A percentile compares a stretch with the other conserved stretches of the same genome.
These are phyloP conservation scores for Staphylotrichum tortipilum DNA, from an alignment of 495 filamentous ascomycete species.

Conservation along the genomic window DNA sequence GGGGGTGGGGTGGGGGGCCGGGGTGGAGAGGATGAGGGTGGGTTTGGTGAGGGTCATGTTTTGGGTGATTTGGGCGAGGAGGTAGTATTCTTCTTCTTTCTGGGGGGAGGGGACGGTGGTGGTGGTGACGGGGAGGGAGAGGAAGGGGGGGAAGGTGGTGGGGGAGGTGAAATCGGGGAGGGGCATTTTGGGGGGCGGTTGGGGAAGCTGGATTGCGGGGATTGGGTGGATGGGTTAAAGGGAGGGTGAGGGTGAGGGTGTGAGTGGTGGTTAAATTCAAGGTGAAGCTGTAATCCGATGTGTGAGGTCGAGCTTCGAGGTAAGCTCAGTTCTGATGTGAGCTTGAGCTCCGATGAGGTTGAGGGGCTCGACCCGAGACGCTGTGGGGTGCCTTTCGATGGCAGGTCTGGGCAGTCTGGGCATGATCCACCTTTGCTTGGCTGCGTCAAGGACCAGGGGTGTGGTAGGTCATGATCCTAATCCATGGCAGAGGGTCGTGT, in stretches of 20 bases:
- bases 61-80: constrained; percentile 35
- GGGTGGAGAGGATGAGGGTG: constrained; percentile 33
- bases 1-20: constrained; percentile 25
- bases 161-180: constrained; percentile 25
- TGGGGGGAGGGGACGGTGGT: not conserved
- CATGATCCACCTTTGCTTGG: no score
- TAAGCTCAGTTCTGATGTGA: no score
- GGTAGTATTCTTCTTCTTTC: constrained; percentile 20
- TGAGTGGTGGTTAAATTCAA: not conserved
- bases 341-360: no score
- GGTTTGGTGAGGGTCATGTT: constrained; percentile 44
- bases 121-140: constrained; percentile 9
- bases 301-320: no score
- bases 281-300: no score
- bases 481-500: no score
- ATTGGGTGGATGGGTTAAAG: not conserved
- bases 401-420: no score
- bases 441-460: no score
- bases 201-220: not conserved
- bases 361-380: no score
- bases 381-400: no score
- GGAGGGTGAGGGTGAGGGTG: not conserved
- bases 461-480: no score
- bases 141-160: constrained; percentile 24
- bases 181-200: constrained; percentile 17